phyloP scores from a whole-genome alignment of 169 alveolate genomes.

The Plasmodium blacklocki region DNA sequence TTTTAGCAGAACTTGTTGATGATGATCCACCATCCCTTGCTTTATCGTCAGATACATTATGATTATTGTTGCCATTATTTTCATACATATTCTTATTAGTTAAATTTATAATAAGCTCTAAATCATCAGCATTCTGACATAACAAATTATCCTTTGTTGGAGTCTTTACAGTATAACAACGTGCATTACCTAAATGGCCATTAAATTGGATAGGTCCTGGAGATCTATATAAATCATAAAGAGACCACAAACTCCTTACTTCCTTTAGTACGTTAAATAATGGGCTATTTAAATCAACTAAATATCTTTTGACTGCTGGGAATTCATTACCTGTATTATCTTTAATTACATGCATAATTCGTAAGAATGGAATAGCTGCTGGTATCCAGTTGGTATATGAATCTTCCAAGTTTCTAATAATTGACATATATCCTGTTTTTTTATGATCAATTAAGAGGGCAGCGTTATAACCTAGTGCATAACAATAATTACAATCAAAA shows the following conservation, averaged over 20 bases:
- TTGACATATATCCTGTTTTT: conserved; percentile 96
- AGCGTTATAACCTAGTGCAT: conserved; percentile 97
- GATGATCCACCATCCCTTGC: not conserved
- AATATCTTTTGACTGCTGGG: conserved; percentile 94
- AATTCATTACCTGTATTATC: conserved; percentile 76
- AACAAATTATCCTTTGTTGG: conserved; percentile 49
- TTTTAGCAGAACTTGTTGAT: not conserved
- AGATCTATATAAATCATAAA: conserved; percentile 92
- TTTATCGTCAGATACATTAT: not conserved
- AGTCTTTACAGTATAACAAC: conserved; percentile 77
- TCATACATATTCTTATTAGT: conserved; percentile 21
- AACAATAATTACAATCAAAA: conserved; percentile 98
- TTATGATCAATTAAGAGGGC: conserved; percentile 91
- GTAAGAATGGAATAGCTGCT: conserved; percentile 89
- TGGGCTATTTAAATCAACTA: conserved; percentile 94
- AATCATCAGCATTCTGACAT: conserved; percentile 49
- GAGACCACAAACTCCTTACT: conserved; percentile 95
- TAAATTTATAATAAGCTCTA: conserved; percentile 35
- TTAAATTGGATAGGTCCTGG: conserved; percentile 98
- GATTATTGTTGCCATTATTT: not conserved
- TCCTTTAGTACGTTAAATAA: conserved; percentile 92
- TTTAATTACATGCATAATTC: conserved; percentile 86
- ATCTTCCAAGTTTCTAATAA: conserved; percentile 89
- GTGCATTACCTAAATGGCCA: conserved; percentile 83
- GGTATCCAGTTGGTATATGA: conserved; percentile 93